These are phyloP conservation scores for Cicer pinnatifidum DNA, from an alignment of 306 rosid species.

Conservation along the genomic window DNA sequence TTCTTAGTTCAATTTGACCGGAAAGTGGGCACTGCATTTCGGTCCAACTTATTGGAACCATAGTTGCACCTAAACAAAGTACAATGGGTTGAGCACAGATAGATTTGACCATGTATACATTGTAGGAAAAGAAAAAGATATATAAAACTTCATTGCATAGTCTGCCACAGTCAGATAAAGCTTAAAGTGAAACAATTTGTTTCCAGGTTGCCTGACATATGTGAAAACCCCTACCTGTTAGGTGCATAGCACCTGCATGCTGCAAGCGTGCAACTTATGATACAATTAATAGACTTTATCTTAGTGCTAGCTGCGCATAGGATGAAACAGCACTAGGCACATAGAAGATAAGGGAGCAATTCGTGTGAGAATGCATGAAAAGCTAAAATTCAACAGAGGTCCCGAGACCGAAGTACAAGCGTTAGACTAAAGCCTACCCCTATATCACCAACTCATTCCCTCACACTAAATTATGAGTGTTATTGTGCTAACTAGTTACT, in stretches of 20 bases:
- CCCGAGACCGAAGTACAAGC: constrained; percentile 4
- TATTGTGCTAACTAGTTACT: neutral
- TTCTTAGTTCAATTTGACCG: constrained; percentile 84
- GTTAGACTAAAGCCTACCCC: constrained; percentile 8
- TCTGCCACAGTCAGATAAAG: constrained; percentile 1
- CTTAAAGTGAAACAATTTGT: constrained; percentile 5
- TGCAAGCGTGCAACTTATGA: constrained; percentile 10
- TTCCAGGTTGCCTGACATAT: constrained; percentile 12
- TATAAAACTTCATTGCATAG: neutral
- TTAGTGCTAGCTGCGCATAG: neutral
- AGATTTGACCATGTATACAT: neutral
- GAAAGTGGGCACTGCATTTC: constrained; percentile 90
- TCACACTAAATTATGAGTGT: constrained; percentile 1
- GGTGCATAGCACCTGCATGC: constrained; percentile 13
- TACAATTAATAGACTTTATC: constrained; percentile 25
- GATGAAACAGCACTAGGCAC: constrained; percentile 15
- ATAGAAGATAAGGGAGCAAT: constrained; percentile 8
- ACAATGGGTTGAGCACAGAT: constrained; percentile 37
- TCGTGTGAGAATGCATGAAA: constrained; percentile 9
- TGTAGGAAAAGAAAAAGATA: neutral
- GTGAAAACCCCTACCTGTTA: constrained; percentile 30
- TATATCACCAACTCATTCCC: constrained; percentile 12
- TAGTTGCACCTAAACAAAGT: constrained; percentile 62
- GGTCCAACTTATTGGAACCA: constrained; percentile 93
- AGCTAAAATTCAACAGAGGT: neutral